Percentiles rank a stretch among this genome's conserved stretches.
These are phyloP conservation scores for Tuber borchii DNA, from an alignment of 495 filamentous ascomycete species.

Conservation along the genomic window DNA sequence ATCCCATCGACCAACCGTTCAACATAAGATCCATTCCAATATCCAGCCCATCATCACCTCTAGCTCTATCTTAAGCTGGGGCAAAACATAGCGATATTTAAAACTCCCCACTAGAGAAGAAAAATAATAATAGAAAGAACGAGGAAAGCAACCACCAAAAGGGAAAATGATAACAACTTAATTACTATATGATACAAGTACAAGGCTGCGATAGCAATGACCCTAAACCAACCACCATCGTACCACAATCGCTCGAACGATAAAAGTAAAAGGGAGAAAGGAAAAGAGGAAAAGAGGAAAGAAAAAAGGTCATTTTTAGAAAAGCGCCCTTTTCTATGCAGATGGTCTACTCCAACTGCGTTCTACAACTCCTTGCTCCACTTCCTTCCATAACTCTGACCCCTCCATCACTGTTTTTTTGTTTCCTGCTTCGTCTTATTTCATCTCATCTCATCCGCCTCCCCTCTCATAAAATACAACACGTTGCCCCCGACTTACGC, in stretches of 20 bases:
- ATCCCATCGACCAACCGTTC: background rate
- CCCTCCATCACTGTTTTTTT: background rate
- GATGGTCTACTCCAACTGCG: slow-evolving; percentile 10
- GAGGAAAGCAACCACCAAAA: background rate
- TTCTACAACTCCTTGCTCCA: slow-evolving; percentile 37
- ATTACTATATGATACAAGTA: background rate
- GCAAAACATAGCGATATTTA: background rate
- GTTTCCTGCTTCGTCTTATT: background rate
- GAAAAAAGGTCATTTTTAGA: background rate
- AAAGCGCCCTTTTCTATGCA: slow-evolving; percentile 10
- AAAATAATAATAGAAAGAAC: background rate
- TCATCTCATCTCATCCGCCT: background rate
- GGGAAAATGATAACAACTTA: background rate
- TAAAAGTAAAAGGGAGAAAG: background rate
- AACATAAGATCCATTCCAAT: background rate
- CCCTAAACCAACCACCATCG: background rate
- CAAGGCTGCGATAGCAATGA: background rate
- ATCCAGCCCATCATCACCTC: background rate
- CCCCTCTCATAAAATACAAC: background rate
- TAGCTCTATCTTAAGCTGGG: background rate
- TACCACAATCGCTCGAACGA: background rate
- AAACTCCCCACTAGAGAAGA: background rate
- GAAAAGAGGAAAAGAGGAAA: background rate
- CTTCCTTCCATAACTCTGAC: background rate
- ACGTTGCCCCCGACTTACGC: background rate